A percentile compares a stretch with the other conserved stretches of the same genome.
Conservation (phyloP, 345 rosid genomes). For the Populus nigra region DNA sequence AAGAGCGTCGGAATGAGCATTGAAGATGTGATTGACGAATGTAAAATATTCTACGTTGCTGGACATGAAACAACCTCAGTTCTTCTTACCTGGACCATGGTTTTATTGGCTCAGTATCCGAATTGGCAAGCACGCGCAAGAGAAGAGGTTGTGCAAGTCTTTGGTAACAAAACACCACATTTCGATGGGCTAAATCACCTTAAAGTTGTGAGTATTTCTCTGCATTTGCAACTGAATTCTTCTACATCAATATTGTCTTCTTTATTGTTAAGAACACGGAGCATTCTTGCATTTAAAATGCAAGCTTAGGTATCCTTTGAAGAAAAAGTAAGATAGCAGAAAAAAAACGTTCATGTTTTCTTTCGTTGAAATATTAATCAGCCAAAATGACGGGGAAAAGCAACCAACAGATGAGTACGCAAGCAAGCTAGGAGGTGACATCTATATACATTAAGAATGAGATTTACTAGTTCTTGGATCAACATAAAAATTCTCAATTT, state of each 20-base stretch:
- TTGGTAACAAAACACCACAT: constrained; percentile 16
- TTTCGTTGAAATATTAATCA: too few relatives aligned
- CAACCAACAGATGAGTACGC: too few relatives aligned
- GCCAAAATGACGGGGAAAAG: too few relatives aligned
- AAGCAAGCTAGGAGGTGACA: too few relatives aligned
- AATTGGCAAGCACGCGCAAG: constrained; percentile 19
- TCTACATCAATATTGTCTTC: too few relatives aligned
- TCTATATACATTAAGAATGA: too few relatives aligned
- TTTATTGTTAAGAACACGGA: too few relatives aligned
- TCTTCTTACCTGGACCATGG: constrained; percentile 22
- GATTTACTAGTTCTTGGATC: too few relatives aligned
- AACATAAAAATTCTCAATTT: too few relatives aligned
- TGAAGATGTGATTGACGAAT: constrained; percentile 29
- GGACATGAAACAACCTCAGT: constrained; percentile 21
- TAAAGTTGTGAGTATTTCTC: constrained; percentile 13
- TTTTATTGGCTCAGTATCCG: constrained; percentile 11
- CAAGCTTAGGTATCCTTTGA: background rate
- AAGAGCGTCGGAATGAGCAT: constrained; percentile 32
- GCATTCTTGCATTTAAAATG: too few relatives aligned
- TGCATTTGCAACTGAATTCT: background rate
- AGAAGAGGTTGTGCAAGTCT: constrained; percentile 17
- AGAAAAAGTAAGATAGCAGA: background rate
- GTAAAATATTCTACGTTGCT: constrained; percentile 25
- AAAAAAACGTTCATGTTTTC: background rate
- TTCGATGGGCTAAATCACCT: constrained; percentile 19